Conservation (phyloP, 2,329 filamentous ascomycete genomes). For the Magnaporthiopsis rhizophila region DNA sequence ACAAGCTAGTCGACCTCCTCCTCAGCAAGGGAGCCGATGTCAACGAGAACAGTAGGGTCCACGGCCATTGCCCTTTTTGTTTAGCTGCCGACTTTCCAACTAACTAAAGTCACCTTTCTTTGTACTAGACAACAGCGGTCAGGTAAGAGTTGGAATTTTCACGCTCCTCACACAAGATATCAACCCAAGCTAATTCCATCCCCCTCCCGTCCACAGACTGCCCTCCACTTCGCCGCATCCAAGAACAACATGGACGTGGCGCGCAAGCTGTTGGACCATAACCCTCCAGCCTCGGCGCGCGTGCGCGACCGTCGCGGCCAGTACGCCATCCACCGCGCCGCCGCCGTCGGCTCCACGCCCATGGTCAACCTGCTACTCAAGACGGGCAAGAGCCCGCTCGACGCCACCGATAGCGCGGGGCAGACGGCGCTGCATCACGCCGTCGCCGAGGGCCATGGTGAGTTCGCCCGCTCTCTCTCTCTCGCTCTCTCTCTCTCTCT, state of each 20-base stretch:
- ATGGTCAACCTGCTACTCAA: constrained; percentile 69
- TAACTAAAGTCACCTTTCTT: constrained; percentile 11
- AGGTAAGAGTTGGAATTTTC: too few species aligned
- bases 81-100: not conserved
- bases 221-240: constrained; percentile 83
- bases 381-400: constrained; percentile 69
- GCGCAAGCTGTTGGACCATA: constrained; percentile 64
- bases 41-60: constrained; percentile 53
- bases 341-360: constrained; percentile 80
- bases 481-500: too few species aligned
- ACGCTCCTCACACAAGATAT: not conserved
- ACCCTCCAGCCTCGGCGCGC: constrained; percentile 63
- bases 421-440: constrained; percentile 88
- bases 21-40: constrained; percentile 63
- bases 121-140: constrained; percentile 52
- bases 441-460: constrained; percentile 65
- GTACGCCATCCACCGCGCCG: constrained; percentile 82
- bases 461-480: constrained; percentile 13
- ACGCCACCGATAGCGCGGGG: constrained; percentile 74
- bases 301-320: constrained; percentile 84
- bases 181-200: not conserved
- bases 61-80: not conserved
- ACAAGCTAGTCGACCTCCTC: constrained; percentile 59
- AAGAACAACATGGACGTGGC: constrained; percentile 82
- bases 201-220: constrained; percentile 59